Evolutionary conservation across 1,139 yeast genomes (phyloP), one percentile per base, ranked within the genome.

Genomic region (Lizanozyma gosingica): DNA sequence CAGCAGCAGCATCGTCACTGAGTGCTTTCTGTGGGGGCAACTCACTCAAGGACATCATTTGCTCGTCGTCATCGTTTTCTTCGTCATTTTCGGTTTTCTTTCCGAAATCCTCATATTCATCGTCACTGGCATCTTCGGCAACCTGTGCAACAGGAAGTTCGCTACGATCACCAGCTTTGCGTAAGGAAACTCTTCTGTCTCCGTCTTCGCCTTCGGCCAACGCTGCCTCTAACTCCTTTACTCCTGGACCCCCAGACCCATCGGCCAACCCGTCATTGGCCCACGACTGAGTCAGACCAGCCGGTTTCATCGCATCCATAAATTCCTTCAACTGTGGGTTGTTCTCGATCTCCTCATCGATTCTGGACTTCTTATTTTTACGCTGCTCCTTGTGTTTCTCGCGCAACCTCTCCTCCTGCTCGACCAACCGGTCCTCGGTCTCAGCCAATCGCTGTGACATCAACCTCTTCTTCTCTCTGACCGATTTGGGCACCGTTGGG

Each of bases 271-370:
- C 76, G 51, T 83, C 92, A 57, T 85, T 84, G 8, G 85, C 82
- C 94, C 94, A 84, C 2, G 86, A 73, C 49, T 76, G 76, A 6
- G 67, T 71, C 45, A 73, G 76, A 41, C 75, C 68, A 9, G 85
- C 69, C 2, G 94, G 90, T 51, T 83, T 85, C 79, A 87, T 83
- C 3, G 86, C 84, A 47, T 83, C 85, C 60, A 92, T 69, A 50
- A 75, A 92, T 55, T 92, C 97, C 50, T 75, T 73, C 52, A 92
- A 70, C 48, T 80, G 79, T 3, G 84, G 80, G 56, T 90, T 79
- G 43, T 61, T 67, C 38, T 70, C 75, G 50, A 83, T 77, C 46
- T 78, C 81, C 37, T 75, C 71, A 49, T 79, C 81, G 22, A 81
- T 61, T 32, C 58, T 52, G 1, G 65, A 59, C 42, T 56, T 54